Evolutionary conservation across 177 flowering plant genomes (phyloP).

Genomic region (Vitis hybrid): DNA sequence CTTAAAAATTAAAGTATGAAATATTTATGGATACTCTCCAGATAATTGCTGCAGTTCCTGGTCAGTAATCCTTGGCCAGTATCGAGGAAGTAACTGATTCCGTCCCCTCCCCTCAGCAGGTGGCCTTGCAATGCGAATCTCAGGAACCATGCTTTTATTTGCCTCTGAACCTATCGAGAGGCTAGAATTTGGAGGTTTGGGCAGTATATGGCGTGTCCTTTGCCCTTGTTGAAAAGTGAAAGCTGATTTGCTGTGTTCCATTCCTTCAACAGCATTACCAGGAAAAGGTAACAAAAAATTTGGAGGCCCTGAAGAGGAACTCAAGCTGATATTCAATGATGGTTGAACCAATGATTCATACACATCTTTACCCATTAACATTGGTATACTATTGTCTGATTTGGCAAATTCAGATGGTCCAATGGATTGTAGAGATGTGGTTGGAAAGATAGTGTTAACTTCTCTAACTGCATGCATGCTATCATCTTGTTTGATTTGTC

Average conservation of each 20-base stretch:
- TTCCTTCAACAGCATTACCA: conserved; percentile 45
- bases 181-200: conserved; percentile 60
- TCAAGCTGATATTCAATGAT: conserved; percentile 62
- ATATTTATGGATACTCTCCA: conserved; percentile 89
- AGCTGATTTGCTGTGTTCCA: conserved; percentile 42
- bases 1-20: conserved; percentile 1
- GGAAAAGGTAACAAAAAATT: conserved; percentile 34
- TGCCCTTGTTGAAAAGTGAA: conserved; percentile 57
- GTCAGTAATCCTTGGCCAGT: conserved; percentile 99
- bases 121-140: conserved; percentile 83
- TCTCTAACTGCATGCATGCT: conserved; percentile 27
- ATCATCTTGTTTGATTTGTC: conserved; percentile 48
- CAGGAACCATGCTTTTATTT: conserved; percentile 47
- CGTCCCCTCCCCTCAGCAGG: conserved; percentile 93
- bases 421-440: conserved; percentile 27
- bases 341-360: conserved; percentile 49
- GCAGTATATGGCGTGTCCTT: conserved; percentile 61
- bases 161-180: conserved; percentile 37
- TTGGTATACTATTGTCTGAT: conserved; percentile 24
- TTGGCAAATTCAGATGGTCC: conserved; percentile 40
- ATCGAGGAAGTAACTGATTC: conserved; percentile 91
- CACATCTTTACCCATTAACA: conserved; percentile 29
- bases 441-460: conserved; percentile 36
- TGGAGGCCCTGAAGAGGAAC: conserved; percentile 39
- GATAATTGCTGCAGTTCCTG: conserved; percentile 85